Percentiles rank a stretch among this genome's conserved stretches.
These are phyloP conservation scores for Astrothelium subdiscretum DNA, from an alignment of 495 filamentous ascomycete species.

Conservation along the genomic window DNA sequence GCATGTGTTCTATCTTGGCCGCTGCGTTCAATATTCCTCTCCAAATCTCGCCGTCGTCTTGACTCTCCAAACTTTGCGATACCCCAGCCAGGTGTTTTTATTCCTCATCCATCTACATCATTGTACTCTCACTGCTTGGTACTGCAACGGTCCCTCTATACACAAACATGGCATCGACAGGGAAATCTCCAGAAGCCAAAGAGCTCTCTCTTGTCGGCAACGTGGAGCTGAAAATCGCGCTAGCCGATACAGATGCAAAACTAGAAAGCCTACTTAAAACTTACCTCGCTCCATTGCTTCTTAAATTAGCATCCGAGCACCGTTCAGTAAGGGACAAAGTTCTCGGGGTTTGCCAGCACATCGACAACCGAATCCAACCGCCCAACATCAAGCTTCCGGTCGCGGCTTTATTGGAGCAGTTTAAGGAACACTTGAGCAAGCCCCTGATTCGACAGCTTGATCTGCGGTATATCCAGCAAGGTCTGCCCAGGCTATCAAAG, in stretches of 20 bases:
- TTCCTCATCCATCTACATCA: no score
- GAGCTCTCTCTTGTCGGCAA: constrained; percentile 83
- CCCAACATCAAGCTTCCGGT: constrained; percentile 74
- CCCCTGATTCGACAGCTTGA: constrained; percentile 80
- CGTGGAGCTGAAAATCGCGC: constrained; percentile 81
- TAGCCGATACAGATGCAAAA: constrained; percentile 70
- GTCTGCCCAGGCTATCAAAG: constrained; percentile 54
- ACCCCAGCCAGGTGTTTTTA: no score
- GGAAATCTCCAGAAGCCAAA: constrained; percentile 42
- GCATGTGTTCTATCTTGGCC: background rate
- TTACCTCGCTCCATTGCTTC: constrained; percentile 68
- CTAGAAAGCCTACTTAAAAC: constrained; percentile 62
- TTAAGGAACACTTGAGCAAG: constrained; percentile 58
- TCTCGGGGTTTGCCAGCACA: constrained; percentile 64
- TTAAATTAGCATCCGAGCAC: constrained; percentile 75
- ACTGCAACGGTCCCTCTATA: background rate
- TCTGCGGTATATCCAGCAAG: constrained; percentile 78
- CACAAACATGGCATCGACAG: background rate
- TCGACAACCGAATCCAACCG: constrained; percentile 59
- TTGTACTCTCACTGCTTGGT: no score
- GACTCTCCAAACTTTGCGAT: no score
- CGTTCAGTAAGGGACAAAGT: constrained; percentile 74
- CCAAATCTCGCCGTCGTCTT: background rate
- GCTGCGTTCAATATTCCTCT: background rate
- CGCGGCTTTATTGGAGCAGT: constrained; percentile 70